Base-by-base conservation (phyloP, 2,329 filamentous ascomycete species). In the Sporothrix phasma region DNA sequence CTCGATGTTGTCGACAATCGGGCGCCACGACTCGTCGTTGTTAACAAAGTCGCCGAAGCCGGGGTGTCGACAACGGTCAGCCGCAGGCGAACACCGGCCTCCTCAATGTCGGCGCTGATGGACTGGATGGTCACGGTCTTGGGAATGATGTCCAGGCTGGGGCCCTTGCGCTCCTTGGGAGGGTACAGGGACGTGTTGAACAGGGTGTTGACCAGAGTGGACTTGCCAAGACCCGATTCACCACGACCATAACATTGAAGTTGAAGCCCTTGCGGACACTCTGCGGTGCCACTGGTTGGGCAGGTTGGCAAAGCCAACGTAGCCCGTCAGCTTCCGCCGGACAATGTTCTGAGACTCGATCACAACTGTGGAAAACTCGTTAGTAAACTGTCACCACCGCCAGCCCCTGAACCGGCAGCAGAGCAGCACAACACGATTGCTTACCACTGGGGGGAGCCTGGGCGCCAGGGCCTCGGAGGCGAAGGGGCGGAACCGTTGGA, bases 231-330 rank as follows among this genome's bases (percentile, higher is more conserved):
- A 70, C 94, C 94, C 75, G 94, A 99, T 87, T 99, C 94, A 85
- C 94, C 94, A 99, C 94, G 78, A 99, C 94, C 94, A 99, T 99
- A 71, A 99, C 94, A 76, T 99, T 99, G 84, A 99, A 99, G 85
- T 97, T 99, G 86, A 99, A 99, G 67, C 94, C 94, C 80, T 99
- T 99, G 76, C 94, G 91, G 73, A 99, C 94, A 86, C 92, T 97
- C 88, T 99, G 78, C 94, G 93, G 83, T 99, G 94, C 94, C 94
- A 99, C 80, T 99, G 94, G 81, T 99, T 99, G 69, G 94, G 94
- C 75, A 99, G 80, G 77, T 99, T 99, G 77, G 94, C 94, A 74
- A 99, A 99, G 70, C 94, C 94, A 73, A 99, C 94, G 73, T 97
- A 99, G 74, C 94, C 94, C 60, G 94, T 97, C 75, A 99, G 82